Evolutionary conservation across 495 filamentous ascomycete species (phyloP), one percentile per base, ranked within the genome.

Genomic region (Glarea lozoyensis): DNA sequence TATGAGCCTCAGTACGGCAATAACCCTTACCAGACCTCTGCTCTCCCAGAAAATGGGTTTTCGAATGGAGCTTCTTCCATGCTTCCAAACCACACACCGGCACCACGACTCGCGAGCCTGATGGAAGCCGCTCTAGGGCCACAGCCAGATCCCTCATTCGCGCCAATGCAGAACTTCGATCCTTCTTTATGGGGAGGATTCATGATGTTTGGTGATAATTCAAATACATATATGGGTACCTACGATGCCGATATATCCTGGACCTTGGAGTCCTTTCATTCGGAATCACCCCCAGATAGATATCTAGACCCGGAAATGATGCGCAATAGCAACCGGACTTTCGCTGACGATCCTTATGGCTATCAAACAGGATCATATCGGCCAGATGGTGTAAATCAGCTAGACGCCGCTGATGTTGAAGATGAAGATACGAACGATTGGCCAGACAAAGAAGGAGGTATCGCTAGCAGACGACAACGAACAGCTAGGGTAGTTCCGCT

Each of bases 121-220:
- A 53, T 53, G 50, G 45, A 53, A 35, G 50, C 45, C 9, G 50
- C 50, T 6, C 29, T 53, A n/a, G 46, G 45, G 2, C 50, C 50
- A 7, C 48, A 35, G 24, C 31, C 39, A 11, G 19, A 16, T 17
- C 37, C 15, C 11, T 4, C 45, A n/a, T 53, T 53, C 17, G 35
- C 37, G 10, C 45, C 45, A 25, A 25, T 24, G 2, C 42, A 49
- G 16, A 49, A 49, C 22, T 42, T 42, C 15, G 46, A 45, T n/a
- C 50, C 50, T 1, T 38, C 27, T 5, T 22, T 45, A 25, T 53
- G 50, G 50, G 41, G 43, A 24, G 50, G 45, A 17, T 53, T 48
- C 31, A 48, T 53, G 50, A 11, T 20, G 27, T 40, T 45, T 33
- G 42, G 45, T 9, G 44, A 48, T 16, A 53, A 37, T 12, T 17